Conservation (phyloP, 1,139 yeast genomes). For the Debaryomyces fabryi region DNA sequence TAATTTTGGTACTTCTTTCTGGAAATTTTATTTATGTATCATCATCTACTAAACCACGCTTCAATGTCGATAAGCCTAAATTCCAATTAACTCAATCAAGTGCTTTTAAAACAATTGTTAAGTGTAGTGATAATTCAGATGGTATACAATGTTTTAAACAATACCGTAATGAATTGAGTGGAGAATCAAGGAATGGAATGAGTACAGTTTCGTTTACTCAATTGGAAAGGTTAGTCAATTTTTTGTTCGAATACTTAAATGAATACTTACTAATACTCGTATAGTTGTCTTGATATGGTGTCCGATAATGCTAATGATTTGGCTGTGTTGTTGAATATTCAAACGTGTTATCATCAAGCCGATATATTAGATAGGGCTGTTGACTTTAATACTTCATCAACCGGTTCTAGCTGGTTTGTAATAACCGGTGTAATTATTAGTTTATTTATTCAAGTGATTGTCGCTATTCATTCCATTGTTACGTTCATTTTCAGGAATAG, state of each 20-base stretch:
- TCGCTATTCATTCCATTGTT: slow-evolving; percentile 16
- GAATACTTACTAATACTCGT: not conserved
- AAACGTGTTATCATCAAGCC: slow-evolving; percentile 27
- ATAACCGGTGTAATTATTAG: slow-evolving; percentile 15
- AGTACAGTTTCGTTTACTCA: slow-evolving; percentile 9
- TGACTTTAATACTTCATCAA: slow-evolving; percentile 8
- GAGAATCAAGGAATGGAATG: slow-evolving; percentile 13
- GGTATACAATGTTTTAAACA: slow-evolving; percentile 18
- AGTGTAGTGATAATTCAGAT: slow-evolving; percentile 19
- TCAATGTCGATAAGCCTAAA: slow-evolving; percentile 8
- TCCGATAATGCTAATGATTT: slow-evolving; percentile 22
- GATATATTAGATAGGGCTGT: slow-evolving; percentile 17
- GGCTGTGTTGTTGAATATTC: slow-evolving; percentile 24
- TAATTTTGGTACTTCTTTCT: slow-evolving; percentile 17
- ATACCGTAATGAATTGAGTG: slow-evolving; percentile 12
- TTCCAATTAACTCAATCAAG: slow-evolving; percentile 11
- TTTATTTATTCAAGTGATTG: slow-evolving; percentile 18
- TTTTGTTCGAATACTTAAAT: not conserved
- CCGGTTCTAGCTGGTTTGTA: slow-evolving; percentile 12
- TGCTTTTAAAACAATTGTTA: slow-evolving; percentile 16
- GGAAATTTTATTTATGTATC: slow-evolving; percentile 11
- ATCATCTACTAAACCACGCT: slow-evolving; percentile 8
- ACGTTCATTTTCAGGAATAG: slow-evolving; percentile 12
- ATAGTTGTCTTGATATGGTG: slow-evolving; percentile 23
- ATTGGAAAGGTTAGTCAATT: slow-evolving; percentile 15